Evolutionary conservation across 495 filamentous ascomycete genomes (phyloP).

Genomic region (Neurospora sp.): DNA sequence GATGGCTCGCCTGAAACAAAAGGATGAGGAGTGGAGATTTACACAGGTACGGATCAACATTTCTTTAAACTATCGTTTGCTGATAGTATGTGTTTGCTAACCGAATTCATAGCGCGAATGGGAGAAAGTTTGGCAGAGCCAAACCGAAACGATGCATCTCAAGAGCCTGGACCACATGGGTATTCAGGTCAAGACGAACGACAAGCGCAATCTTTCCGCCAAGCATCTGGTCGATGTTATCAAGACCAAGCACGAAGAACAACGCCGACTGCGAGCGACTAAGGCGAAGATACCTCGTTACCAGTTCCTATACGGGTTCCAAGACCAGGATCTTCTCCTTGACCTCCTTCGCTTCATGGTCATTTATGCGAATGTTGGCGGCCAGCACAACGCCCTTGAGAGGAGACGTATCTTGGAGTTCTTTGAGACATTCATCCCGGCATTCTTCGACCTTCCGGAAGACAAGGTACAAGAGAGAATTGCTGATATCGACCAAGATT

Average conservation of each 20-base stretch:
- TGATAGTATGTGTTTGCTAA: conserved; percentile 5
- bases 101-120: conserved; percentile 65
- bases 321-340: conserved; percentile 67
- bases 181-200: conserved; percentile 66
- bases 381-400: conserved; percentile 57
- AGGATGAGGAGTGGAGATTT: conserved; percentile 93
- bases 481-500: conserved; percentile 53
- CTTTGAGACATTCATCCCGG: conserved; percentile 76
- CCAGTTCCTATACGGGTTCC: conserved; percentile 64
- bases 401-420: conserved; percentile 69
- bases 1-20: conserved; percentile 77
- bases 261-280: conserved; percentile 53
- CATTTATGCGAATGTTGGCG: conserved; percentile 58
- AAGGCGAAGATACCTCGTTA: conserved; percentile 50
- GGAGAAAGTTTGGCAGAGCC: conserved; percentile 97
- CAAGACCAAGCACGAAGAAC: conserved; percentile 78
- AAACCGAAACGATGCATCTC: conserved; percentile 86
- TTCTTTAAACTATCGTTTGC: neutral
- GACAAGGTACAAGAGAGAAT: conserved; percentile 68
- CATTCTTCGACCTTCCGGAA: conserved; percentile 78
- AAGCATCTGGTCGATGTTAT: conserved; percentile 82
- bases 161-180: conserved; percentile 94
- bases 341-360: conserved; percentile 75
- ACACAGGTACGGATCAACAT: conserved; percentile 42
- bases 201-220: conserved; percentile 81